Base-by-base conservation (phyloP, 371 early-diverging fungal species). In the Blakeslea trispora region DNA sequence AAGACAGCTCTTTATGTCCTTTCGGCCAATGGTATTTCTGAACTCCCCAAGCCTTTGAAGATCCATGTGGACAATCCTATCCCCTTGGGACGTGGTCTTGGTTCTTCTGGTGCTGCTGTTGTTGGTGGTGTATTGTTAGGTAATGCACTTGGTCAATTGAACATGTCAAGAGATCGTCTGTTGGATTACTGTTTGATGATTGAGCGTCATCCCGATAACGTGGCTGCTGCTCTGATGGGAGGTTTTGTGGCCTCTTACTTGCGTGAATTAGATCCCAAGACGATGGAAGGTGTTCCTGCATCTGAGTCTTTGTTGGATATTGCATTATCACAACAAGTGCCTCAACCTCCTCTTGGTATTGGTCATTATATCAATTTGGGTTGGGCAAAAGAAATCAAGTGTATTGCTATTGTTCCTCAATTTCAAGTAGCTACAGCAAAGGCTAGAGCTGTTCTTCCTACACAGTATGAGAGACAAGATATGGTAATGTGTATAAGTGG, bases 141-240 rank as follows among this genome's bases (percentile, higher is more conserved):
- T 24, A 80, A 94, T 63, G 82, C 82, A 19, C 79, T 88, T 11
- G 89, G 89, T 22, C 68, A 82, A 11, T 75, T 97, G 46, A 68
- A 75, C 2, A 66, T 96, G 57, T 53, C 78, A 15, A 74, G 80
- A 50, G 87, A 91, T 52, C 81, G 90, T 23, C 72, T 96, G 69
- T 77, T 97, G 40, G 95, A 97, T 65, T 94, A 85, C 59, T 87
- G 88, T 54, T 66, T 93, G 57, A 81, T 88, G 79, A 88, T 97
- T 23, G 99, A 98, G 70, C 89, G 92, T 42, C 99, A 98, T 61
- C 98, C 98, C 0, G 99, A 98, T 64, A 98, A 98, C 70, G 93
- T 95, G 0, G 89, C 96, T 2, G 94, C 97, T 21, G 90, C 94
- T 11, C 68, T 97, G 34, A 81, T 95, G 46, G 99, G 99, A 55